Base-by-base conservation (phyloP, 257 asterid species). In the Petunia axillaris region DNA sequence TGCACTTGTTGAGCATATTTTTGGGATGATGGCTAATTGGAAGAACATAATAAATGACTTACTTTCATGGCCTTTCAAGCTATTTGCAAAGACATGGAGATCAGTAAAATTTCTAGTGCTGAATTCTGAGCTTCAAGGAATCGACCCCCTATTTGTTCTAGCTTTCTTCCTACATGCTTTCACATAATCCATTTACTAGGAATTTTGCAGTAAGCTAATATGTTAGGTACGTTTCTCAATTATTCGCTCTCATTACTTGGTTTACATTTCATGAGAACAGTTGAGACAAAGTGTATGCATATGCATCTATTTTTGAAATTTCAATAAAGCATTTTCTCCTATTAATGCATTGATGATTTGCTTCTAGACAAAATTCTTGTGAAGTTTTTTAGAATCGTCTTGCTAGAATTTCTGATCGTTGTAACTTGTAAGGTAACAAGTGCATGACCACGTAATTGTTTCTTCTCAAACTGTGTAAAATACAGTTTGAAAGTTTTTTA, bases 91-190 rank as follows among this genome's bases (percentile, higher is more conserved):
- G 52, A 6, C 57, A 43, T 67, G 82, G 80, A 82, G 64, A 68
- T 14, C 74, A 11, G 13, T 76, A 2, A 16, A 78, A 40, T 35
- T 60, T 25, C 79, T 63, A n/a, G 43, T 85, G 39, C 65, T 80
- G 76, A 54, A 36, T 15, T 44, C 75, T 52, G 88, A 82, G 84
- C 76, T 79, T 11, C 81, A 63, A 80, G 86, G 80, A 37, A 40
- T 85, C 6, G 82, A 82, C n/a, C 82, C 82, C 0, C 48, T 68
- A 37, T 80, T 57, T 80, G 64, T 80, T 15, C 37, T 54, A 25
- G 25, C 25, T 25, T 41, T 25, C 75, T 75, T 43, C 63, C 48
- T 2, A 8, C 7, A 70, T 41, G n/a, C 7, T 55, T 8, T 43
- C 43, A 36, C 7, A 36, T 4, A 9, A 36, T 63, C 43, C 68